Evolutionary conservation across 768 basidiomycete species (phyloP), one percentile per base, ranked within the genome.

Genomic region (Boletus sensibilis): DNA sequence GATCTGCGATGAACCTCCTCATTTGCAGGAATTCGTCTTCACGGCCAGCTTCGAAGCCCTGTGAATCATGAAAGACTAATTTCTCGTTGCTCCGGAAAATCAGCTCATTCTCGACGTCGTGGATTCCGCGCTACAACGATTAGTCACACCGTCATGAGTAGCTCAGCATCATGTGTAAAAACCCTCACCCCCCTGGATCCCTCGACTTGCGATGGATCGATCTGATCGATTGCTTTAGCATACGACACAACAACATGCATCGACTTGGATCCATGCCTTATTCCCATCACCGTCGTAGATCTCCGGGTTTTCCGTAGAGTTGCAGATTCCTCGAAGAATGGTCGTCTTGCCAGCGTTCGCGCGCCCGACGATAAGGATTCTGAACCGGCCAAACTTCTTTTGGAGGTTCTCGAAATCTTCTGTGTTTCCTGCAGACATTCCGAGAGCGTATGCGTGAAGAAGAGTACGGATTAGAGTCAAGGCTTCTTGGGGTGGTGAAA

Each of bases 261-360:
- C 3, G 18, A 20, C 12, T 2, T 3, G 3, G 6, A 31, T 5
- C 1, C 16, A 4, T 20, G 43, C 56, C 29, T 39, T 38, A 41
- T 51, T 58, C 20, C 57, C 43, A 21, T 56, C 7, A 2, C 44
- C 11, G 8, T 58, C 44, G 9, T 37, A 51, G 47, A 56, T 47
- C 39, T 58, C 49, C 39, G 53, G 57, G 4, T 40, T 21, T 21
- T 58, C 47, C 13, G 35, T 55, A 0, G 57, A 12, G 47, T 58
- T 31, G 14, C 52, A 58, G 38, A 55, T 58, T 18, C 12, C 12
- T 3, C 13, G 37, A 2, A 58, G 53, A 16, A 50, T 33, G n/a
- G 57, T 58, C 11, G 48, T 58, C 41, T 55, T 57, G 25, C 46
- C 52, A 13, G 57, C 46, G 10, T 50, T 50, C 2, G 53, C 53